Conservation (phyloP, 495 filamentous ascomycete species). For the Pyronema omphalodes region DNA sequence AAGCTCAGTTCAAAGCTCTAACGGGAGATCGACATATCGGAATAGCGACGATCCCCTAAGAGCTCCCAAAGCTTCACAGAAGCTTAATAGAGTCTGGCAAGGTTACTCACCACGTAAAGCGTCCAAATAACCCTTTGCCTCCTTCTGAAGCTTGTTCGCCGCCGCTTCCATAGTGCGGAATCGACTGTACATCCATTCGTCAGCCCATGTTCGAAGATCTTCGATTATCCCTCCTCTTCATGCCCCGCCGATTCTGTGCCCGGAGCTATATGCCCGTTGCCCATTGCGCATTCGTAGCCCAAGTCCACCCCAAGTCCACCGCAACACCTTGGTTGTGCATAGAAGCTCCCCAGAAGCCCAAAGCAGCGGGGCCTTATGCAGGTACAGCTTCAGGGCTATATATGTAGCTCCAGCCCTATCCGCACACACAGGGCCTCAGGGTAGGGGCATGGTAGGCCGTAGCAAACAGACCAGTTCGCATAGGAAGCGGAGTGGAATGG, state of each 20-base stretch:
- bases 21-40: not conserved
- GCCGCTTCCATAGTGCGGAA: constrained; percentile 94
- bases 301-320: not conserved
- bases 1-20: not conserved
- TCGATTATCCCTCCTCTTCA: not conserved
- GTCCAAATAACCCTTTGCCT: constrained; percentile 93
- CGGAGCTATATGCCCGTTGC: too few species aligned
- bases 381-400: too few species aligned
- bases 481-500: not conserved
- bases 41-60: too few species aligned
- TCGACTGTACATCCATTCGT: constrained; percentile 38
- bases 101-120: constrained; percentile 59
- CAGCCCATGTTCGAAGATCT: too few species aligned
- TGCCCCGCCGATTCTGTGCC: not conserved
- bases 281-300: not conserved
- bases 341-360: too few species aligned
- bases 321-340: too few species aligned
- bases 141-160: constrained; percentile 78
- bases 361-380: too few species aligned
- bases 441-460: too few species aligned
- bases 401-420: too few species aligned
- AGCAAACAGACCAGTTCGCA: not conserved
- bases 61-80: too few species aligned
- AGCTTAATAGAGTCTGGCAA: too few species aligned
- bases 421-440: too few species aligned